Percentiles rank a stretch among this genome's conserved stretches.
Conservation (phyloP, 176 grass and related monocot genomes). For the bread wheat (Triticum aestivum) region IWGSC_CS_RefSeq_v2.1 NC_057800.1:127247765-127248264, state of each 20-base stretch:
- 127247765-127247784: too few species aligned
- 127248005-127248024: background rate
- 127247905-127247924: background rate
- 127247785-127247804: too few species aligned
- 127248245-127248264: constrained; percentile 53
- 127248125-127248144: constrained; percentile 42
- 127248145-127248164: background rate
- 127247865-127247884: constrained; percentile 21
- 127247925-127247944: background rate
- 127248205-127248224: background rate
- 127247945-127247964: background rate
- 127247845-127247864: background rate
- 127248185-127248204: constrained; percentile 27
- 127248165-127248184: constrained; percentile 16
- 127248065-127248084: constrained; percentile 22
- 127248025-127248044: background rate
- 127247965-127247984: background rate
- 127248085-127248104: constrained; percentile 44
- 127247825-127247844: too few species aligned
- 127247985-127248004: background rate
- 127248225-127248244: background rate
- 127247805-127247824: too few species aligned
- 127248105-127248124: constrained; percentile 24
- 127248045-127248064: background rate
- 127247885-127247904: background rate